Conservation (phyloP, 2,329 filamentous ascomycete genomes). For the Orbilia brochopaga region DNA sequence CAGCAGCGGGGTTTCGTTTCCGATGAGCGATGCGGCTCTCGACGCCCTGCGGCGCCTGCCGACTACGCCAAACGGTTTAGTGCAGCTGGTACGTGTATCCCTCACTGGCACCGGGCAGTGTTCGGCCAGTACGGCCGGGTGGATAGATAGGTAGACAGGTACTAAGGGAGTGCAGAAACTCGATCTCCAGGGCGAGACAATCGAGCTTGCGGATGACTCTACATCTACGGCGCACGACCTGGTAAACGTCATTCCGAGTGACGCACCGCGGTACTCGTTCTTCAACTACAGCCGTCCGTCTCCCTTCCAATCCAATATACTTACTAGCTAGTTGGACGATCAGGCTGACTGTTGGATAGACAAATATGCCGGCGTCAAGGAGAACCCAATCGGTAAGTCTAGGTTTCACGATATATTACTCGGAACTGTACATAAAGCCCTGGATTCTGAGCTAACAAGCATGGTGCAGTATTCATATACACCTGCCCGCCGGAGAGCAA, state of each 20-base stretch:
- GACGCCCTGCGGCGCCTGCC: slow-evolving; percentile 68
- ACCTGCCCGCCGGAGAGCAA: slow-evolving; percentile 75
- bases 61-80: slow-evolving; percentile 63
- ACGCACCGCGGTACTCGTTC: slow-evolving; percentile 78
- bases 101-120: not conserved
- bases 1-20: slow-evolving; percentile 63
- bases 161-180: slow-evolving; percentile 65
- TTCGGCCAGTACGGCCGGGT: too few relatives aligned
- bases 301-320: not conserved
- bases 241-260: slow-evolving; percentile 66
- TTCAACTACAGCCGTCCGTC: slow-evolving; percentile 66
- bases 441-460: slow-evolving; percentile 17
- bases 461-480: slow-evolving; percentile 73
- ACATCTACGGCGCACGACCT: slow-evolving; percentile 67
- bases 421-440: too few relatives aligned
- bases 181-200: slow-evolving; percentile 71
- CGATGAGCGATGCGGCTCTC: slow-evolving; percentile 68
- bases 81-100: slow-evolving; percentile 68
- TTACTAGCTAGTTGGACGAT: slow-evolving; percentile 14
- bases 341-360: slow-evolving; percentile 57
- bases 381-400: slow-evolving; percentile 63
- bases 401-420: too few relatives aligned
- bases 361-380: slow-evolving; percentile 63
- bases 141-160: slow-evolving; percentile 3
- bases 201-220: slow-evolving; percentile 67